Conservation (phyloP, 768 basidiomycete genomes). For the Dacryopinax primogenitus region DNA sequence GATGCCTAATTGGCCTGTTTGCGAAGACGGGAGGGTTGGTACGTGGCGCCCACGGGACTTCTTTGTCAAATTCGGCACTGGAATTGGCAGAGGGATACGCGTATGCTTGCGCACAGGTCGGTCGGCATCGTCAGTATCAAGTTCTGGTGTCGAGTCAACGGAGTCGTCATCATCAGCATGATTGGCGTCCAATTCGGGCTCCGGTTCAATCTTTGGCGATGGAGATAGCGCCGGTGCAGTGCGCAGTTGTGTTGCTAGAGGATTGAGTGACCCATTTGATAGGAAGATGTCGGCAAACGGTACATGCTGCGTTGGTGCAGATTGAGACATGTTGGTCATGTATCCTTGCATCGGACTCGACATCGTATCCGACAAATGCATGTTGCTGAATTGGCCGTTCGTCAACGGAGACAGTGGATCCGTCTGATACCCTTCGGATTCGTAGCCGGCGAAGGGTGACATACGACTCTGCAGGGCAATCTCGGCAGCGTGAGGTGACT, state of each 20-base stretch:
- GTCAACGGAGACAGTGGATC: constrained; percentile 1
- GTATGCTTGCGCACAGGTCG: constrained; percentile 8
- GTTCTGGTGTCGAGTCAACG: constrained; percentile 8
- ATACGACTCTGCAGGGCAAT: background rate
- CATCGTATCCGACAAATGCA: constrained; percentile 6
- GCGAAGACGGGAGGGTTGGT: constrained; percentile 26
- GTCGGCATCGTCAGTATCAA: background rate
- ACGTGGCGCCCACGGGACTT: constrained; percentile 68
- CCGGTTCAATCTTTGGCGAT: constrained; percentile 10
- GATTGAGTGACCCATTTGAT: background rate
- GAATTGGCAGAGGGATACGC: constrained; percentile 36
- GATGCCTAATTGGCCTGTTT: constrained; percentile 10
- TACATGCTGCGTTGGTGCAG: background rate
- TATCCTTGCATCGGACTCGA: constrained; percentile 3
- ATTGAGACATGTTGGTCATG: constrained; percentile 5
- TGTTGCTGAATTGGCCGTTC: background rate
- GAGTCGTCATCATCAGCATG: constrained; percentile 10
- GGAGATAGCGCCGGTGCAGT: background rate
- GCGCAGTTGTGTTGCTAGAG: background rate
- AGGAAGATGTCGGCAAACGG: constrained; percentile 4
- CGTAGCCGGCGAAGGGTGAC: constrained; percentile 3
- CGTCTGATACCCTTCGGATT: background rate
- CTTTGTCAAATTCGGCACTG: constrained; percentile 67
- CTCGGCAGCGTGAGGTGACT: background rate
- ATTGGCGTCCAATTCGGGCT: constrained; percentile 10